phyloP scores from a whole-genome alignment of 1,284 basidiomycete genomes.

The Ceratobasidium sp. region DNA sequence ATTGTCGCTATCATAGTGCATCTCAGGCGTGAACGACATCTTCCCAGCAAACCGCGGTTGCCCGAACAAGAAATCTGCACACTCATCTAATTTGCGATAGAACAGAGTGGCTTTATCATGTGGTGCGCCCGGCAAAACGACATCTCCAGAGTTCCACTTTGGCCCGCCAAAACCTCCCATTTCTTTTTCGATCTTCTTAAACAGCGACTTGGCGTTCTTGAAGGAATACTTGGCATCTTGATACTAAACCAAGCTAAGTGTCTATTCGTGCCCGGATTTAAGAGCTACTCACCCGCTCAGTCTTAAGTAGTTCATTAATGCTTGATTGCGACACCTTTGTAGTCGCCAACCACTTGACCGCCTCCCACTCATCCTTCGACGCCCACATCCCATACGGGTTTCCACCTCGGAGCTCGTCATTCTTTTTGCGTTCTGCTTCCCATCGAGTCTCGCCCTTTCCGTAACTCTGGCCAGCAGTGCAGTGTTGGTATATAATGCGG shows the following conservation, averaged over 20 bases:
- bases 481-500: slow-evolving; percentile 9
- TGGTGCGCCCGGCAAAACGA: background rate
- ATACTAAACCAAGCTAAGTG: slow-evolving; percentile 3
- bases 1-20: background rate
- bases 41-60: slow-evolving; percentile 4
- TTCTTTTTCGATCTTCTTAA: background rate
- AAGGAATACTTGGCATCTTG: background rate
- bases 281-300: background rate
- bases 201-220: background rate
- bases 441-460: background rate
- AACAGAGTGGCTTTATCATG: background rate
- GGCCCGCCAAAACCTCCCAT: slow-evolving; percentile 8
- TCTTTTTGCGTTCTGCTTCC: background rate
- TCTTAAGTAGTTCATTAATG: slow-evolving; percentile 7
- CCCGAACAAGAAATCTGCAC: slow-evolving; percentile 5
- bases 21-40: slow-evolving; percentile 7
- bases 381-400: slow-evolving; percentile 6
- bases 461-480: background rate
- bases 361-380: background rate
- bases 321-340: background rate
- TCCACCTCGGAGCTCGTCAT: background rate
- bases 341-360: slow-evolving; percentile 11
- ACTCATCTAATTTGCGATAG: background rate
- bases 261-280: too few relatives aligned
- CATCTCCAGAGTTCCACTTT: background rate